These are phyloP conservation scores for Coemansia sp. DNA, from an alignment of 192 early-diverging fungal species.

Conservation along the genomic window DNA sequence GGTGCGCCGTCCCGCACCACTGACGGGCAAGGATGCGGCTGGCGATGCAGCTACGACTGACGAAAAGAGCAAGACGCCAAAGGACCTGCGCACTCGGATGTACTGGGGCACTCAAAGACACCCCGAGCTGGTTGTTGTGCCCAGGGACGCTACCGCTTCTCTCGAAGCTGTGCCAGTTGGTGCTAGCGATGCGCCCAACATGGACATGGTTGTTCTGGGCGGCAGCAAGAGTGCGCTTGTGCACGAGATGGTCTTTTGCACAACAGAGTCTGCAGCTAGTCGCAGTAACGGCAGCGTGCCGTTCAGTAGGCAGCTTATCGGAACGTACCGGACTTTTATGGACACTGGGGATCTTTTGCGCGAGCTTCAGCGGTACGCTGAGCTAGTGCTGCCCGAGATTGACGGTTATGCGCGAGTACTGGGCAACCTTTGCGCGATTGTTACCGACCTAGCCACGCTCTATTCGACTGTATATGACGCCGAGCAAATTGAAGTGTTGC, in stretches of 20 bases:
- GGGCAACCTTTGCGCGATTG: constrained; percentile 13
- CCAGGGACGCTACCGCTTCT: neutral
- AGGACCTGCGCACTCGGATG: constrained; percentile 41
- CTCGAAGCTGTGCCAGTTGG: neutral
- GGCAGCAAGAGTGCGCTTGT: constrained; percentile 57
- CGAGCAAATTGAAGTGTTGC: constrained; percentile 29
- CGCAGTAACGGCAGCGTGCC: constrained; percentile 1
- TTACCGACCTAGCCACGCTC: constrained; percentile 19
- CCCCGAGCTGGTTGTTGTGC: constrained; percentile 51
- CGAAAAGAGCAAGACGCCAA: constrained; percentile 27
- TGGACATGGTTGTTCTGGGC: constrained; percentile 35
- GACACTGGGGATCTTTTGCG: constrained; percentile 34
- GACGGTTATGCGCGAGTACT: constrained; percentile 10
- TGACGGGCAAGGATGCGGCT: constrained; percentile 13
- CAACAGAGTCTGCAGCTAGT: neutral
- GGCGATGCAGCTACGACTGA: constrained; percentile 14
- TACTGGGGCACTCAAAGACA: constrained; percentile 58
- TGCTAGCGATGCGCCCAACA: neutral
- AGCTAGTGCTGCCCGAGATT: constrained; percentile 39
- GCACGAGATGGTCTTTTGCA: constrained; percentile 62
- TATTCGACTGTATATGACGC: constrained; percentile 25
- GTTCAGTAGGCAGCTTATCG: constrained; percentile 33
- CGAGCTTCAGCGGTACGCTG: constrained; percentile 52
- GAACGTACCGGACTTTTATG: constrained; percentile 47
- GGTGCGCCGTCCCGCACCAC: neutral